These are phyloP conservation scores for Aspergillus hortae DNA, from an alignment of 2,329 filamentous ascomycete species.

Conservation along the genomic window DNA sequence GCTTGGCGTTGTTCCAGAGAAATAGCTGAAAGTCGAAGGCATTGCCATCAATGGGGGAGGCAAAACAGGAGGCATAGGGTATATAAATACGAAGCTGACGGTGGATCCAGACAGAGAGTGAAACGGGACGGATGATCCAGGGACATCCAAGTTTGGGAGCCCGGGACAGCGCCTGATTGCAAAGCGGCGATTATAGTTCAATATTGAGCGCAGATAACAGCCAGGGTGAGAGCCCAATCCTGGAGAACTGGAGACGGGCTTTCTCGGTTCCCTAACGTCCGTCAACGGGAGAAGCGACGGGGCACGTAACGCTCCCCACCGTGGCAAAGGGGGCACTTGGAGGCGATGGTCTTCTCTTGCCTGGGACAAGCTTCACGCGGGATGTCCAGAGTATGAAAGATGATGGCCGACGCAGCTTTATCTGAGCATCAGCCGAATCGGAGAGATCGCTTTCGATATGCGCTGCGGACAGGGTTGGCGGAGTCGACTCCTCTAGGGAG, in stretches of 20 bases:
- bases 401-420: not conserved
- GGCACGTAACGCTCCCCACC: slow-evolving; percentile 11
- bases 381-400: slow-evolving; percentile 2
- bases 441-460: not conserved
- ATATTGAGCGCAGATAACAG: slow-evolving; percentile 9
- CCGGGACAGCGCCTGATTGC: slow-evolving; percentile 1
- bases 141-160: not conserved
- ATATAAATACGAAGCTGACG: slow-evolving; percentile 9
- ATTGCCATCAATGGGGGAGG: slow-evolving; percentile 27
- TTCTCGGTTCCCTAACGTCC: slow-evolving; percentile 9
- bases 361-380: slow-evolving; percentile 12
- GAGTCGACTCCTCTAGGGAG: not conserved
- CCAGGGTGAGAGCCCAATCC: slow-evolving; percentile 10
- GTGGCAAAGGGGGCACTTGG: slow-evolving; percentile 9
- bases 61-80: slow-evolving; percentile 31
- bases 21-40: slow-evolving; percentile 27
- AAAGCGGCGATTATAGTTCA: slow-evolving; percentile 5
- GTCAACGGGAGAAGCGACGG: not conserved
- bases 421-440: not conserved
- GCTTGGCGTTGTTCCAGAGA: slow-evolving; percentile 26
- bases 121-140: not conserved
- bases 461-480: not conserved
- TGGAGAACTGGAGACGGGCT: slow-evolving; percentile 16
- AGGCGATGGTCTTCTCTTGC: slow-evolving; percentile 13
- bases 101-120: slow-evolving; percentile 4